Evolutionary conservation across 768 basidiomycete species (phyloP).

Genomic region (Ramaria sp.): DNA sequence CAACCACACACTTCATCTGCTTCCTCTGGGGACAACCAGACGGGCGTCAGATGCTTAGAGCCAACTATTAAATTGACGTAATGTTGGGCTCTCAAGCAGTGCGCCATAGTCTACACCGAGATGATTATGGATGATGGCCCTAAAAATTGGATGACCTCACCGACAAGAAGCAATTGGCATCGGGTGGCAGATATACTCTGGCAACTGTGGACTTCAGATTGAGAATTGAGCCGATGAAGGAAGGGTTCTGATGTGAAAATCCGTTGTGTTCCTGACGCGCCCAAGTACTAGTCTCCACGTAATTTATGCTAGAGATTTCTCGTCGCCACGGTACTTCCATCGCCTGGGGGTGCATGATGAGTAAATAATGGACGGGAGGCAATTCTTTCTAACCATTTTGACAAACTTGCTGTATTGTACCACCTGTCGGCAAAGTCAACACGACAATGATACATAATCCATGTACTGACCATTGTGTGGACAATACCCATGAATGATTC

Average conservation of each 20-base stretch:
- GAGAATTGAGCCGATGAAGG: constrained; percentile 80
- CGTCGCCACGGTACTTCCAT: constrained; percentile 63
- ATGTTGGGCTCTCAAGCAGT: constrained; percentile 75
- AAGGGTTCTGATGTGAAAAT: constrained; percentile 81
- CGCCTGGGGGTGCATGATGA: constrained; percentile 21
- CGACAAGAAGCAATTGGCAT: constrained; percentile 77
- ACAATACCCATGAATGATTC: constrained; percentile 88
- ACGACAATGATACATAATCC: constrained; percentile 6
- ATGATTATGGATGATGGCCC: background rate
- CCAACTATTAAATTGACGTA: constrained; percentile 86
- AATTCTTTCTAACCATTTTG: constrained; percentile 51
- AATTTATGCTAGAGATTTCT: constrained; percentile 64
- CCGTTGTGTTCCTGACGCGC: constrained; percentile 83
- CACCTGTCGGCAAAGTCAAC: constrained; percentile 20
- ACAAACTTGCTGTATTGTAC: constrained; percentile 82
- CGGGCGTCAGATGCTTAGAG: constrained; percentile 71
- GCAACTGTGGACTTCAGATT: constrained; percentile 60
- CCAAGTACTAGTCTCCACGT: constrained; percentile 83
- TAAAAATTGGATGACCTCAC: background rate
- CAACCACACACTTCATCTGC: constrained; percentile 44
- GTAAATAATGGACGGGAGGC: background rate
- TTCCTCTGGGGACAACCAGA: constrained; percentile 71
- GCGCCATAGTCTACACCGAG: constrained; percentile 46
- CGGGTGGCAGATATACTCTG: constrained; percentile 81
- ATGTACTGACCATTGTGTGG: constrained; percentile 53